Evolutionary conservation across 192 early-diverging fungal species (phyloP).

Genomic region (Podila horticola): DNA sequence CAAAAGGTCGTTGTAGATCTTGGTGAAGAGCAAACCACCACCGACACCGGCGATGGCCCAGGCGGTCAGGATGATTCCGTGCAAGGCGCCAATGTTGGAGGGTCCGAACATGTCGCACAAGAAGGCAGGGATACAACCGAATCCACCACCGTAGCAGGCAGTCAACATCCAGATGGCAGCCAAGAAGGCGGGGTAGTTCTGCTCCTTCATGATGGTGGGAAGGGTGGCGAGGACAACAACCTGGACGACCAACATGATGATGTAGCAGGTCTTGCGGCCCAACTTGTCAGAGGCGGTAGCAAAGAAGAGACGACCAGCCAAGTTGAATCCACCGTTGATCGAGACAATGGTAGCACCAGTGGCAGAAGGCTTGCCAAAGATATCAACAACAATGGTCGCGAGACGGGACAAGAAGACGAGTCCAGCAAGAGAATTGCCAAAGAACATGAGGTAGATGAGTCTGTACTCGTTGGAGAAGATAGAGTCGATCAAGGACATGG

Average conservation of each 20-base stretch:
- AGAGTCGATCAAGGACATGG: slow-evolving; percentile 63
- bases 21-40: slow-evolving; percentile 77
- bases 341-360: slow-evolving; percentile 62
- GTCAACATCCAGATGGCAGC: slow-evolving; percentile 68
- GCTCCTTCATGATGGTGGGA: slow-evolving; percentile 62
- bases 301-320: slow-evolving; percentile 65
- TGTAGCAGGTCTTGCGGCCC: slow-evolving; percentile 71
- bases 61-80: slow-evolving; percentile 80
- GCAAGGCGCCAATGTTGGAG: slow-evolving; percentile 79
- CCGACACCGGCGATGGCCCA: slow-evolving; percentile 77
- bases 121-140: slow-evolving; percentile 81
- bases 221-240: slow-evolving; percentile 64
- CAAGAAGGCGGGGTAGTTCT: slow-evolving; percentile 67
- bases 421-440: slow-evolving; percentile 72
- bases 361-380: slow-evolving; percentile 33
- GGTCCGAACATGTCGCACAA: slow-evolving; percentile 80
- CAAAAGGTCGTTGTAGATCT: slow-evolving; percentile 63
- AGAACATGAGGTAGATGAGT: slow-evolving; percentile 70
- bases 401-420: slow-evolving; percentile 72
- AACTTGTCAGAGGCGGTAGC: slow-evolving; percentile 62
- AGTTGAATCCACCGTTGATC: slow-evolving; percentile 70
- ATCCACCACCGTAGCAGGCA: slow-evolving; percentile 79
- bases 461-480: slow-evolving; percentile 67
- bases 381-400: slow-evolving; percentile 57
- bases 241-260: slow-evolving; percentile 68